Percentiles rank a stretch among this genome's conserved stretches.
Conservation (phyloP, 768 basidiomycete species). For the Fistulinella prunicolor region DNA sequence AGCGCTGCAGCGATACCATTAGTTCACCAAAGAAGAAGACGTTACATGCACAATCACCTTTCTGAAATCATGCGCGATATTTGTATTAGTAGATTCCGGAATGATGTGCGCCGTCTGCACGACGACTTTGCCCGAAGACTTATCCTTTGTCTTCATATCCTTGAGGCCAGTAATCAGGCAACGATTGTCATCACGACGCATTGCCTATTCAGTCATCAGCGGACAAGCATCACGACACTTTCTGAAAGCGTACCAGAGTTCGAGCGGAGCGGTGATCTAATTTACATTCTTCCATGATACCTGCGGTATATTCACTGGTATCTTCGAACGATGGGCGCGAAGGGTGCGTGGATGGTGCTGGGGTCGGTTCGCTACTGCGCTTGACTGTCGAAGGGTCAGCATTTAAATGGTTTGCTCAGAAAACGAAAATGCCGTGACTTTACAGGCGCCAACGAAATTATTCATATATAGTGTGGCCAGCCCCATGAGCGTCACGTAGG, state of each 20-base stretch:
- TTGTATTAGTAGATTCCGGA: background rate
- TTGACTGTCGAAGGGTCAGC: background rate
- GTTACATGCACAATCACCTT: background rate
- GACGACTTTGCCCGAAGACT: background rate
- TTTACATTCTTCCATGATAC: background rate
- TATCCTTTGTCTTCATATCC: background rate
- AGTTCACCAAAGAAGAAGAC: background rate
- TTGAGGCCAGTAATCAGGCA: background rate
- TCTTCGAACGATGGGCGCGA: constrained; percentile 1
- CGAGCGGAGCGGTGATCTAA: background rate
- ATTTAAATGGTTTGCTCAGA: background rate
- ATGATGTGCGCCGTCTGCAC: constrained; percentile 1
- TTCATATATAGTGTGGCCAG: background rate
- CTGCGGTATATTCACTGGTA: background rate
- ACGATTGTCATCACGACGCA: background rate
- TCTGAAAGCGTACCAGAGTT: background rate
- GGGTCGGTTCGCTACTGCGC: background rate
- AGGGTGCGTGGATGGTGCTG: background rate
- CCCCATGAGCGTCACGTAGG: background rate
- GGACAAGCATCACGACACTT: no score
- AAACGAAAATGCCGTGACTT: background rate
- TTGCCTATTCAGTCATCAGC: background rate
- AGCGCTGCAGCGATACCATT: background rate
- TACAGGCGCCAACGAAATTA: background rate
- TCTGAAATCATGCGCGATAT: background rate